Evolutionary conservation across 163 green algal species (phyloP).

Genomic region (Scenedesmus sp.): DNA sequence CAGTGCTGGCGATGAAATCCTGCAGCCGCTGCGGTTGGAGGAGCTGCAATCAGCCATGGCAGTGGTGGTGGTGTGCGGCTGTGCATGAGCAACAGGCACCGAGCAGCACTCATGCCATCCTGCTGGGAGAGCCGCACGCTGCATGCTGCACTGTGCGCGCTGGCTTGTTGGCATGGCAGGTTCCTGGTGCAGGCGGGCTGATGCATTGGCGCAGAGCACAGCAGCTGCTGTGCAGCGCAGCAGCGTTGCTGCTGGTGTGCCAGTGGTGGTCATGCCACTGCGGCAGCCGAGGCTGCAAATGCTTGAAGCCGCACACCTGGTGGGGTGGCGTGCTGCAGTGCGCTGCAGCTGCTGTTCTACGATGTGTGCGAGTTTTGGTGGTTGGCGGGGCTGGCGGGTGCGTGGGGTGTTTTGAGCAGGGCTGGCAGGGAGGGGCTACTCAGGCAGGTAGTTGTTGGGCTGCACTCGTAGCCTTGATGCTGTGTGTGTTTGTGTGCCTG

Average conservation of each 20-base stretch:
- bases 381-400: background rate
- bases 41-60: background rate
- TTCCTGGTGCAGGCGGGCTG: background rate
- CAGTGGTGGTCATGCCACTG: background rate
- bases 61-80: background rate
- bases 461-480: background rate
- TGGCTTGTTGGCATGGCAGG: background rate
- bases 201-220: background rate
- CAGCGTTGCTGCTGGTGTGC: background rate
- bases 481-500: background rate
- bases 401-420: background rate
- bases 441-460: background rate
- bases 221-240: background rate
- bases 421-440: background rate
- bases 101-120: background rate
- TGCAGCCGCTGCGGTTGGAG: background rate
- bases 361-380: background rate
- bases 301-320: background rate
- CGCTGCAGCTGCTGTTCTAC: background rate
- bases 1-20: background rate
- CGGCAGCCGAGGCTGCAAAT: background rate
- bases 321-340: background rate
- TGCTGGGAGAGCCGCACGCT: background rate
- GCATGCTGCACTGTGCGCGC: background rate
- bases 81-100: background rate